Evolutionary conservation across 805 yeast genomes (phyloP).

Genomic region (Vanderwaltozyma polyspora): DNA sequence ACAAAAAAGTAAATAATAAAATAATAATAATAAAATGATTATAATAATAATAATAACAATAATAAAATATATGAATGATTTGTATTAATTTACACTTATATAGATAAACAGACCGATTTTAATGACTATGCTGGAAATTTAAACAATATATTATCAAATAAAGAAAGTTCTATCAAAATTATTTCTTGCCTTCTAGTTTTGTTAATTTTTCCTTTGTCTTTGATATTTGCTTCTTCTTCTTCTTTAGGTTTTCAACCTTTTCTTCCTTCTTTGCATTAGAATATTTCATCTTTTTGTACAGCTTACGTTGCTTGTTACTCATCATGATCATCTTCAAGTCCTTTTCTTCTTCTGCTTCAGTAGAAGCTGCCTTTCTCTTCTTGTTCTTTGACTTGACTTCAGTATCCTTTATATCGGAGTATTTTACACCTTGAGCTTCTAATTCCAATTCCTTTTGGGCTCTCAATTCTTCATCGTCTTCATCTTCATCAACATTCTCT

Average conservation of each 20-base stretch:
- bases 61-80: background rate
- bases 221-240: constrained; percentile 59
- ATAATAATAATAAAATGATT: no score
- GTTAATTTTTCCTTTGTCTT: constrained; percentile 47
- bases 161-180: no score
- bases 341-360: constrained; percentile 62
- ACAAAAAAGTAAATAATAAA: background rate
- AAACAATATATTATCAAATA: no score
- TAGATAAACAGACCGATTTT: background rate
- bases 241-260: constrained; percentile 55
- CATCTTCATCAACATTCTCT: constrained; percentile 39
- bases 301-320: constrained; percentile 90
- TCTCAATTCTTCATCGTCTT: constrained; percentile 42
- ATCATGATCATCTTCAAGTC: constrained; percentile 93
- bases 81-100: constrained; percentile 3
- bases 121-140: background rate
- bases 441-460: constrained; percentile 78
- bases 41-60: no score
- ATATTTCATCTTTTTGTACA: constrained; percentile 90
- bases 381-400: constrained; percentile 30
- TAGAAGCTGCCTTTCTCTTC: constrained; percentile 28
- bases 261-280: constrained; percentile 75
- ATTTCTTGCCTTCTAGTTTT: constrained; percentile 20
- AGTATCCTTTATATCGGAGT: constrained; percentile 41
- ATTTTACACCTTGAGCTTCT: constrained; percentile 82